These are phyloP conservation scores for Stephania yunnanensis DNA, from an alignment of 164 flowering plant genomes.

Conservation along the genomic window DNA sequence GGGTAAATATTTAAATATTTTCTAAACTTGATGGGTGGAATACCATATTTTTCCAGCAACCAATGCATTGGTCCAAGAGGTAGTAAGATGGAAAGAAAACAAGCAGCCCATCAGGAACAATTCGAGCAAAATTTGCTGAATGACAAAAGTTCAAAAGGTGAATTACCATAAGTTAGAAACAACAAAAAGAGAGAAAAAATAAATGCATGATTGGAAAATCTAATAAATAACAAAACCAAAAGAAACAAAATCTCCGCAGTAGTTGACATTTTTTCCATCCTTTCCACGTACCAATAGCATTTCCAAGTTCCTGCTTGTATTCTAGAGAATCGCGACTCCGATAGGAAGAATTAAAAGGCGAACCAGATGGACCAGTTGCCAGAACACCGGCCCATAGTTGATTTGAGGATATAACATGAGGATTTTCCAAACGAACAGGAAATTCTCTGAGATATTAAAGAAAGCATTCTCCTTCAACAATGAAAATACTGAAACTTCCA, in stretches of 20 bases:
- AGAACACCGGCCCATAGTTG: slow-evolving; percentile 97
- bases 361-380: slow-evolving; percentile 84
- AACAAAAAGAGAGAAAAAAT: background rate
- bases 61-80: slow-evolving; percentile 72
- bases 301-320: slow-evolving; percentile 91
- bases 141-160: slow-evolving; percentile 11
- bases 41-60: slow-evolving; percentile 79
- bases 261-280: background rate
- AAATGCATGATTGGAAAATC: background rate
- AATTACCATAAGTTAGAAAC: background rate
- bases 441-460: slow-evolving; percentile 47
- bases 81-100: slow-evolving; percentile 96
- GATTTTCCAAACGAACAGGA: slow-evolving; percentile 87
- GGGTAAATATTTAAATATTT: background rate
- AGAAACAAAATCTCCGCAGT: slow-evolving; percentile 1
- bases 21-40: slow-evolving; percentile 8
- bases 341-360: slow-evolving; percentile 75
- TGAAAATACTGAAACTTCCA: slow-evolving; percentile 1
- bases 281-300: slow-evolving; percentile 74
- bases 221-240: background rate
- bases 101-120: slow-evolving; percentile 95
- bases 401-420: slow-evolving; percentile 85
- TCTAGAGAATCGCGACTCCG: slow-evolving; percentile 72
- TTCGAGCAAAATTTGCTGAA: slow-evolving; percentile 91
- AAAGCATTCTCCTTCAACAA: slow-evolving; percentile 15